Base-by-base conservation (phyloP, 1,284 basidiomycete species). In the Leucoagaricus sp. region DNA sequence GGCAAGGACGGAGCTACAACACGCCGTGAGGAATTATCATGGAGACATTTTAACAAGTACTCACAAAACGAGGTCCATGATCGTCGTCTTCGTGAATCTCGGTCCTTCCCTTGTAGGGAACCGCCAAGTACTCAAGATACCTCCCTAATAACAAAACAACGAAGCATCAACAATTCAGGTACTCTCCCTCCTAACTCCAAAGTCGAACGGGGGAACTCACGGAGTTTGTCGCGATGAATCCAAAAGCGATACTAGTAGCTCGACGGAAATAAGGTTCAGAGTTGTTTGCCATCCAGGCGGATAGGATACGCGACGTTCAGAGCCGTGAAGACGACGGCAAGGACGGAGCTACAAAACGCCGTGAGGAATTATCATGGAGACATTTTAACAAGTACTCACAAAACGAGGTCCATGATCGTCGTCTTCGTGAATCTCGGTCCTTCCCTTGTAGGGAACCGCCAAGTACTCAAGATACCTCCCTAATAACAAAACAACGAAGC, bases 171-270 rank as follows among this genome's bases (percentile, higher is more conserved):
- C 4, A 28, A 28, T 26, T 3, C n/a, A n/a, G n/a, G n/a, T n/a
- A n/a, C n/a, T 38, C 33, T 19, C 2, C 19, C 31, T 7, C 29
- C 12, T 23, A 42, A 42, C 25, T 9, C n/a, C 7, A 38, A n/a
- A n/a, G n/a, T n/a, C 19, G 25, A 15, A 12, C 5, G 1, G 28
- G 33, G 25, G 5, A 19, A 28, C 80, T 80, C 28, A 82, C 83
- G 0, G 70, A 64, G 63, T 83, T 84, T 17, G 77, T 79, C 61
- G 72, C 66, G 58, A 81, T 74, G 61, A 80, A 81, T 0, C 72
- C 76, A 25, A 80, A 63, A 4, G 80, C 82, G 46, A 85, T 72
- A 13, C 75, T 72, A 0, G 82, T 81, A 1, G 80, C 80, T 26
- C 82, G 74, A 34, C 79, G 72, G 57, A 72, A 71, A 61, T 82